phyloP scores from a whole-genome alignment of 176 grass and related monocot genomes.

The Eragrostis nindensis region DNA sequence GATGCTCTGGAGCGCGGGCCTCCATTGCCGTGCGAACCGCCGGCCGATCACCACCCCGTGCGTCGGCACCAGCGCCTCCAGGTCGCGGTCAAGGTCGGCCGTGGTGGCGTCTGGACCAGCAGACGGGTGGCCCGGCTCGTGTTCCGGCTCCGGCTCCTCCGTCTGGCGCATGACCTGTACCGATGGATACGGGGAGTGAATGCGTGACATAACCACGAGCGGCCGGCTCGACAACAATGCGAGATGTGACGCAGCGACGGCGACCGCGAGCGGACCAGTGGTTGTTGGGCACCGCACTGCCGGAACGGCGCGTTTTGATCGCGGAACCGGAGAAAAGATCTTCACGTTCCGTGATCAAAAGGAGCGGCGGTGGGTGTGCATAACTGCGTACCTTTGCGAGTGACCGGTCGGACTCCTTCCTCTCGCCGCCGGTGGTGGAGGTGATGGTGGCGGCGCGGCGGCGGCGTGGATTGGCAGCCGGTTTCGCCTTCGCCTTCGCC shows the following conservation, averaged over 20 bases:
- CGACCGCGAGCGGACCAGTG: neutral
- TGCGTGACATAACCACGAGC: neutral
- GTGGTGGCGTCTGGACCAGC: neutral
- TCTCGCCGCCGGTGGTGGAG: neutral
- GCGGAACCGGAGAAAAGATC: neutral
- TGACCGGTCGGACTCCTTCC: slow-evolving; percentile 46
- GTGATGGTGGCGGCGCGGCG: slow-evolving; percentile 1
- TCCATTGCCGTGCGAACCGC: slow-evolving; percentile 60
- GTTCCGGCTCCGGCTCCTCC: neutral
- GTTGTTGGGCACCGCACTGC: neutral
- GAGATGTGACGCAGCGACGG: neutral
- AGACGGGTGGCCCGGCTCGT: neutral
- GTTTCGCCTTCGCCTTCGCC: slow-evolving; percentile 23
- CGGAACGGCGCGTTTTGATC: neutral
- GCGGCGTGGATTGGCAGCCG: slow-evolving; percentile 31
- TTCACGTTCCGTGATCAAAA: neutral
- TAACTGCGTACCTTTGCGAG: slow-evolving; percentile 35
- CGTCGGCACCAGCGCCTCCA: slow-evolving; percentile 33
- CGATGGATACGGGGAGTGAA: neutral
- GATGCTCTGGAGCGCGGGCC: slow-evolving; percentile 82
- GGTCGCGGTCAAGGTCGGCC: slow-evolving; percentile 41
- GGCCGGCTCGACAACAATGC: neutral
- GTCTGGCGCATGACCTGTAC: slow-evolving; percentile 44
- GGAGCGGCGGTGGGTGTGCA: neutral
- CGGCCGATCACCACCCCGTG: slow-evolving; percentile 33